phyloP scores from a whole-genome alignment of 1,139 yeast genomes.

The Suhomyces coccinellae region DNA sequence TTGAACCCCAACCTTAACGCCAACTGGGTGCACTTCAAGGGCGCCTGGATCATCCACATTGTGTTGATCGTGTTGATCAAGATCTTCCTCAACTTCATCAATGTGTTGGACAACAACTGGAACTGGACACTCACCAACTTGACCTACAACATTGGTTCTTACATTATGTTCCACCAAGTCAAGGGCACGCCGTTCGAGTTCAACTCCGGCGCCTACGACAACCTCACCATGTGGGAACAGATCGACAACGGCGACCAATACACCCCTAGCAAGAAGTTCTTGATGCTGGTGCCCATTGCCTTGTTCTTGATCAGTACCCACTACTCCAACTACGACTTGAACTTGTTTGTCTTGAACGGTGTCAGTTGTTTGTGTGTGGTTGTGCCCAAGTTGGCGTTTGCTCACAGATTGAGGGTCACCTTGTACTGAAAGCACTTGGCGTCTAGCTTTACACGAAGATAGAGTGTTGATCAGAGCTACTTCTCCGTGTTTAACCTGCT shows the following conservation, averaged over 20 bases:
- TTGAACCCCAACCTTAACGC: conserved; percentile 89
- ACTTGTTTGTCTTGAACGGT: conserved; percentile 76
- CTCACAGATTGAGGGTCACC: conserved; percentile 76
- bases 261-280: conserved; percentile 92
- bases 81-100: conserved; percentile 72
- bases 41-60: conserved; percentile 93
- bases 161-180: conserved; percentile 93
- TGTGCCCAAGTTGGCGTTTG: conserved; percentile 83
- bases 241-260: conserved; percentile 96
- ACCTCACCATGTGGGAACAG: conserved; percentile 98
- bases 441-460: neutral
- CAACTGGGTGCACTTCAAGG: conserved; percentile 92
- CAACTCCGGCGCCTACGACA: conserved; percentile 94
- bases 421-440: conserved; percentile 26
- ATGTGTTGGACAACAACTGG: conserved; percentile 72
- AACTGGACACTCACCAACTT: conserved; percentile 93
- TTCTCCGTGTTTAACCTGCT: neutral
- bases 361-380: conserved; percentile 79
- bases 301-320: conserved; percentile 87
- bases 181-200: conserved; percentile 97
- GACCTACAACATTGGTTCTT: conserved; percentile 87
- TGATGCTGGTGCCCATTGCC: conserved; percentile 86
- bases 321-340: conserved; percentile 81
- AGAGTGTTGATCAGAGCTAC: neutral
- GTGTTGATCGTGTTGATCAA: conserved; percentile 76